Evolutionary conservation across 1,139 yeast genomes (phyloP).

Genomic region (Lodderomyces jiufengensis): DNA sequence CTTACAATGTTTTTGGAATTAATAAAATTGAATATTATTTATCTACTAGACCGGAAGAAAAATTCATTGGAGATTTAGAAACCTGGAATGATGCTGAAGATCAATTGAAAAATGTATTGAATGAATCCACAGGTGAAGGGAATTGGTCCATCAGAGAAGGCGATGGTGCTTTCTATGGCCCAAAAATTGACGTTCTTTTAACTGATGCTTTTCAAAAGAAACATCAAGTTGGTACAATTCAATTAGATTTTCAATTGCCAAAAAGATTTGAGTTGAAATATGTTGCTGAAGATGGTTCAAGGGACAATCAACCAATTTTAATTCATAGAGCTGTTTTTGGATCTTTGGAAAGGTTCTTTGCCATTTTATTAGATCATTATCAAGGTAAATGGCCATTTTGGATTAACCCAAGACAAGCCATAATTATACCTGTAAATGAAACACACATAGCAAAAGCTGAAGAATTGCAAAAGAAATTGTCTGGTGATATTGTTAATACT

Average conservation of each 20-base stretch:
- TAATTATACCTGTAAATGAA: constrained; percentile 75
- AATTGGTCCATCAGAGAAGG: constrained; percentile 79
- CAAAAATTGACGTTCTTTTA: constrained; percentile 83
- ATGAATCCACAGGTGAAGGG: constrained; percentile 49
- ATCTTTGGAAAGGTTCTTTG: constrained; percentile 87
- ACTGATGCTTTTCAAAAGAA: constrained; percentile 79
- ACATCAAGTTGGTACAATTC: constrained; percentile 96
- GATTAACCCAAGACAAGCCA: constrained; percentile 93
- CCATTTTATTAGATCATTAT: constrained; percentile 85
- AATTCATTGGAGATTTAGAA: constrained; percentile 73
- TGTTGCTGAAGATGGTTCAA: constrained; percentile 46
- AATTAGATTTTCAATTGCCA: constrained; percentile 93
- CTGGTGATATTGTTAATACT: constrained; percentile 43
- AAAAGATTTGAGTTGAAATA: constrained; percentile 74
- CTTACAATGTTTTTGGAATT: constrained; percentile 78
- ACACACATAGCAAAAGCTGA: constrained; percentile 54
- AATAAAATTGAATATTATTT: constrained; percentile 63
- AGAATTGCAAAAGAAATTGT: constrained; percentile 41
- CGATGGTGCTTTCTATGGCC: constrained; percentile 99
- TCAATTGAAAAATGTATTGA: constrained; percentile 62
- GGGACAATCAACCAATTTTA: constrained; percentile 73
- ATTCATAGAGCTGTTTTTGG: constrained; percentile 96
- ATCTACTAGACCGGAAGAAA: constrained; percentile 85
- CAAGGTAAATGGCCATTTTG: constrained; percentile 98
- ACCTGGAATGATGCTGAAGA: constrained; percentile 87